Evolutionary conservation across 306 rosid genomes (phyloP).

Genomic region (Acacia acuminata): DNA sequence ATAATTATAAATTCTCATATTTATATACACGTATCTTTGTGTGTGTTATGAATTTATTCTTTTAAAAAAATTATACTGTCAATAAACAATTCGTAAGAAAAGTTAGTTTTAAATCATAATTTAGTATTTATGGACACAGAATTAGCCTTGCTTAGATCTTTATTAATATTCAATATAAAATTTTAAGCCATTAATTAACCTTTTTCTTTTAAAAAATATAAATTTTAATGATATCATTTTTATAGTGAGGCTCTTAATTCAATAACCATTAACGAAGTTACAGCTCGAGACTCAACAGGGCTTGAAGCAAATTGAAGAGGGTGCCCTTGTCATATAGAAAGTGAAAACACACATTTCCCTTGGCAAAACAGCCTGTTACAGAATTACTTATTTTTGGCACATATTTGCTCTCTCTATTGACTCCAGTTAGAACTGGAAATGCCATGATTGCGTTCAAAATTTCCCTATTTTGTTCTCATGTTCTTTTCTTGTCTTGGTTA

Average conservation of each 20-base stretch:
- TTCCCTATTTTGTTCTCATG: not conserved
- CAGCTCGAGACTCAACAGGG: not conserved
- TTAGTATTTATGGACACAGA: not conserved
- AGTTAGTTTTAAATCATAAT: not conserved
- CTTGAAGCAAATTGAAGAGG: not conserved
- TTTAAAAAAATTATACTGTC: not conserved
- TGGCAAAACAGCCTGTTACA: not conserved
- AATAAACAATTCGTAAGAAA: not conserved
- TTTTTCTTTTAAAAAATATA: not conserved
- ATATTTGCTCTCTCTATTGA: not conserved
- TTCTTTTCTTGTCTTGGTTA: not conserved
- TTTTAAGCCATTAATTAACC: not conserved
- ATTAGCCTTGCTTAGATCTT: not conserved
- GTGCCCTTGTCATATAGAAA: not conserved
- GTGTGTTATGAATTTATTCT: not conserved
- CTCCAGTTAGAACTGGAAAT: not conserved
- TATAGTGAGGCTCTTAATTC: not conserved
- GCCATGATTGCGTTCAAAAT: not conserved
- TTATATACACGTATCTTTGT: not conserved
- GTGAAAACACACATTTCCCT: not conserved
- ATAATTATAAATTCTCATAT: not conserved
- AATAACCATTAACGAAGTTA: not conserved
- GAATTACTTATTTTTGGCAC: not conserved
- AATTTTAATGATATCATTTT: not conserved
- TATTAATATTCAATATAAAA: not conserved